Base-by-base conservation (phyloP, 2,329 filamentous ascomycete species). In the Colletotrichum siamense region DNA sequence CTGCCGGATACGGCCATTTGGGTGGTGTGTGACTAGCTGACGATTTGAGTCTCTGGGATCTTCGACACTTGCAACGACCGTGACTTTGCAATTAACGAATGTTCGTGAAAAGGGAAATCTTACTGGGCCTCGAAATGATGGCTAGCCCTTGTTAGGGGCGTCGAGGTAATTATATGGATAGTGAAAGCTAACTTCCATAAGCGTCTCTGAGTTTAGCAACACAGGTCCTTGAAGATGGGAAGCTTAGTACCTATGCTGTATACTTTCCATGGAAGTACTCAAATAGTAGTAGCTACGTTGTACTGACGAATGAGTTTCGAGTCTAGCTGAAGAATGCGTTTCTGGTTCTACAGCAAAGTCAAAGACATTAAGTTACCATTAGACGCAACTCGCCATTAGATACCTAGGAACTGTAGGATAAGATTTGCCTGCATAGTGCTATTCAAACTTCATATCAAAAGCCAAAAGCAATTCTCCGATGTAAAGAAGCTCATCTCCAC, bases 281-380 rank as follows among this genome's bases (percentile, higher is more conserved):
- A 2, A 0, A 22, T 52, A 6, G n/a, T 8, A 12, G 1, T 22
- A 52, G n/a, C n/a, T 8, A 22, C 1, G 6, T 3, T 13, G n/a
- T 52, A 52, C 3, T 3, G 44, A 52, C n/a, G 44, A 52, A 52
- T 52, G 44, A 52, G n/a, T 22, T 49, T 8, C 0, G 10, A 52
- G 44, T 49, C 44, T 52, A 52, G n/a, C 44, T 52, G n/a, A 9
- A 52, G 3, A 52, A 13, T 52, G 44, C 44, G 10, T 22, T 52
- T 22, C 44, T 52, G 3, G 3, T 22, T 7, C 44, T 52, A 4
- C 6, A 22, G 44, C 3, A 52, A 22, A 52, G n/a, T 52, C 44
- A 52, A 44, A 52, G 44, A 0, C 12, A 13, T 52, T 22, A 4
- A 52, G 10, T 52, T 52, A 52, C 2, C 10, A 8, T 52, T 8